Percentiles rank a stretch among this genome's conserved stretches.
Evolutionary conservation across 208 protist species (phyloP).

Genomic region (Leishmania martiniquensis): DNA sequence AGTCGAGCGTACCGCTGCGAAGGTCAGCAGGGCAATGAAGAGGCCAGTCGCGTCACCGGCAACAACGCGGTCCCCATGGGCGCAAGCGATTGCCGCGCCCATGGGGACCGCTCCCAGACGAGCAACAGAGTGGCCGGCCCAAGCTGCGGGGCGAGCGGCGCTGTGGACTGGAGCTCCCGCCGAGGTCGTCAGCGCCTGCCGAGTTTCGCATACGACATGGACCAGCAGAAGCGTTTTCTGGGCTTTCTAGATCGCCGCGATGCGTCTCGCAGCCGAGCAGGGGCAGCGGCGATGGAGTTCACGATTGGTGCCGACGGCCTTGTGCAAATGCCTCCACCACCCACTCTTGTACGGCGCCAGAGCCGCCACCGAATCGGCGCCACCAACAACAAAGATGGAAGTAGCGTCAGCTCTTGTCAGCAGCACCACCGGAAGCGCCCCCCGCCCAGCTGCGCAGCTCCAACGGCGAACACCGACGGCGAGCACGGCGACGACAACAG

Average conservation of each 20-base stretch:
- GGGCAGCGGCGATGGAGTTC: slow-evolving; percentile 21
- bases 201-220: slow-evolving; percentile 22
- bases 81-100: neutral
- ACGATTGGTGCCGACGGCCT: slow-evolving; percentile 28
- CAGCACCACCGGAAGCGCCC: neutral
- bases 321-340: slow-evolving; percentile 35
- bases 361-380: neutral
- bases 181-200: slow-evolving; percentile 24
- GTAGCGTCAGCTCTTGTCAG: neutral
- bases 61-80: neutral
- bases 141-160: neutral
- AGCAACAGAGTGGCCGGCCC: neutral
- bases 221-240: slow-evolving; percentile 27
- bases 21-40: neutral
- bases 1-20: slow-evolving; percentile 15
- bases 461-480: neutral
- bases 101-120: neutral
- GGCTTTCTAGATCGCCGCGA: slow-evolving; percentile 26
- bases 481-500: slow-evolving; percentile 7
- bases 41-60: neutral
- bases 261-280: slow-evolving; percentile 2
- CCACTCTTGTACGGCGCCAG: slow-evolving; percentile 19
- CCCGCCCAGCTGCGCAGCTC: neutral
- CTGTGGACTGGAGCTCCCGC: slow-evolving; percentile 28
- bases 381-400: slow-evolving; percentile 1